Base-by-base conservation (phyloP, 768 basidiomycete species). In the Lentinula raphanica region DNA sequence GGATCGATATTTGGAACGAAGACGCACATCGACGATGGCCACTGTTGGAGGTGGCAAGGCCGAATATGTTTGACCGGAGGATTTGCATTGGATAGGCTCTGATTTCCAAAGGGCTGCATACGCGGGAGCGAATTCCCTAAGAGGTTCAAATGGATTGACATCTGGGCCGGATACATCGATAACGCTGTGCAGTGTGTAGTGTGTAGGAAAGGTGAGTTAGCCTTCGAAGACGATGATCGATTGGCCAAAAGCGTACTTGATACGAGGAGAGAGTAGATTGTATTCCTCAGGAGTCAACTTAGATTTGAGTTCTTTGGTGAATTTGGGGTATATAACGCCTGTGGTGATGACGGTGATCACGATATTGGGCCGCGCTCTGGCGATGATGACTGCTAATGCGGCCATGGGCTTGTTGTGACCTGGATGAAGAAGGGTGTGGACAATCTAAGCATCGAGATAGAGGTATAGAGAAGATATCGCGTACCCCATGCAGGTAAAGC, bases 381-480 rank as follows among this genome's bases (percentile, higher is more conserved):
- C 8, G 25, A 54, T 54, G 13, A 54, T 39, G 11, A 42, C 53
- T n/a, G 36, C 53, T 29, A 54, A n/a, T 6, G 40, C 53, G 2
- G 38, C 38, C 38, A 54, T 28, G 19, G 53, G 53, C 21, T 54
- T 54, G 23, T 39, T 38, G 40, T 54, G 53, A 40, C 53, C 53
- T 54, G 29, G 8, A 28, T 48, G 12, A 50, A 9, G 31, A 19
- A 9, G 29, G 4, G 11, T 23, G 5, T 28, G 29, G 23, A 8
- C 17, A 15, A 28, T 5, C 8, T 15, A 29, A 5, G 9, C 46
- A 13, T 5, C 21, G 19, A 36, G 5, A 21, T 12, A 9, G 8
- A n/a, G 7, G n/a, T 29, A 3, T 5, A n/a, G 13, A 44, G 11
- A 35, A 31, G 49, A 1, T 12, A 50, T n/a, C 49, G n/a, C n/a